phyloP scores from a whole-genome alignment of 495 filamentous ascomycete species.

The Xylaria telfairii region DNA sequence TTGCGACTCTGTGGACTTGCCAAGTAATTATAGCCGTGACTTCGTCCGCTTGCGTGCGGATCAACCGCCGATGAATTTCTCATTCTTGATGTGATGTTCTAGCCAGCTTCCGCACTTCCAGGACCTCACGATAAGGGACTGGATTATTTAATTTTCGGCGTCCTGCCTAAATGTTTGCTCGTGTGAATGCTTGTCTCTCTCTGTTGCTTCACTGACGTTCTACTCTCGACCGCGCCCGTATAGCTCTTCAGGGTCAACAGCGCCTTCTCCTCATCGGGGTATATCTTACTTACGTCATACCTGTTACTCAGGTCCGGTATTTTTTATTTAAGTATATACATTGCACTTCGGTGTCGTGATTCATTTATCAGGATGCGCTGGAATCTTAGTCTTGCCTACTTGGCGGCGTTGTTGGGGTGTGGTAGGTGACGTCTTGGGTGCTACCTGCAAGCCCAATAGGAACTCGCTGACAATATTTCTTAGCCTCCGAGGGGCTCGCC shows the following conservation, averaged over 20 bases:
- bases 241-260: not conserved
- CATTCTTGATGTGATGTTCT: constrained; percentile 22
- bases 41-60: not conserved
- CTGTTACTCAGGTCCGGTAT: not conserved
- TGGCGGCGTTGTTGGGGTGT: constrained; percentile 32
- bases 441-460: not conserved
- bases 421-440: constrained; percentile 26
- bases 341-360: not conserved
- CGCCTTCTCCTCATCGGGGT: not conserved
- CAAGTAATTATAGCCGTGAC: constrained; percentile 18
- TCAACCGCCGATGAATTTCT: constrained; percentile 21
- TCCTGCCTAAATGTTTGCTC: constrained; percentile 17
- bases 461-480: not conserved
- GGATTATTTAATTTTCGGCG: constrained; percentile 32
- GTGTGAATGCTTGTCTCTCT: constrained; percentile 29
- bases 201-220: not conserved
- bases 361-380: constrained; percentile 33
- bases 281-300: constrained; percentile 8
- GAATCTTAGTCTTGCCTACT: constrained; percentile 32
- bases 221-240: not conserved
- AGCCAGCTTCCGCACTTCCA: constrained; percentile 11
- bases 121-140: constrained; percentile 15
- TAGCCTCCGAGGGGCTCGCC: constrained; percentile 31
- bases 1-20: constrained; percentile 9
- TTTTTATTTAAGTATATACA: not conserved